Conservation (phyloP, 805 yeast genomes). For the Yarrowia hollandica region DNA sequence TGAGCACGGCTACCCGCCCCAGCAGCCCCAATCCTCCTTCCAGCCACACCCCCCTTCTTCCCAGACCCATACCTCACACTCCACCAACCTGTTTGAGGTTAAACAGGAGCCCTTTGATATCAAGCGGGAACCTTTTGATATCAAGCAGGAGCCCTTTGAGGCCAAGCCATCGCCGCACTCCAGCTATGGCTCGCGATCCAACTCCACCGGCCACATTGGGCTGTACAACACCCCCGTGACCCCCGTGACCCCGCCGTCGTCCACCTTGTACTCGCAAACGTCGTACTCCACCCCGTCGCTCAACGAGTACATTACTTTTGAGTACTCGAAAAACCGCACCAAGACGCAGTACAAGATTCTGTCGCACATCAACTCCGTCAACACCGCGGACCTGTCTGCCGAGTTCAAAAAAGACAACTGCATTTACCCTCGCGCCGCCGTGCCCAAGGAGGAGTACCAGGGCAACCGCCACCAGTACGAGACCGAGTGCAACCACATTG, state of each 20-base stretch:
- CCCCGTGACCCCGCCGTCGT: background rate
- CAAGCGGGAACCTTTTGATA: no score
- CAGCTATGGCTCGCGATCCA: background rate
- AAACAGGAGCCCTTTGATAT: background rate
- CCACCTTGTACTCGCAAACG: background rate
- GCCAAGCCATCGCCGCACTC: background rate
- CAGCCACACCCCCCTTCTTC: no score
- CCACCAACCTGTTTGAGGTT: background rate
- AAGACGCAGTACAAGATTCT: slow-evolving; percentile 40
- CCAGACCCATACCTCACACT: no score
- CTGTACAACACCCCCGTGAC: background rate
- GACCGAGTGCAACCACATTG: slow-evolving; percentile 50
- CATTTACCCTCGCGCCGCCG: slow-evolving; percentile 52
- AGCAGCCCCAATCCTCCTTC: no score
- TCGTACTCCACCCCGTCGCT: slow-evolving; percentile 7
- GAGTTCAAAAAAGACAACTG: slow-evolving; percentile 47
- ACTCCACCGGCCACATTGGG: background rate
- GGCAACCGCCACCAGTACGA: slow-evolving; percentile 52
- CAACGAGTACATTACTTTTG: slow-evolving; percentile 37
- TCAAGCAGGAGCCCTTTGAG: no score
- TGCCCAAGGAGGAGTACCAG: slow-evolving; percentile 45
- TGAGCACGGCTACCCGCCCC: no score
- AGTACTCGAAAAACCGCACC: slow-evolving; percentile 40
- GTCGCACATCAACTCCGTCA: slow-evolving; percentile 41
- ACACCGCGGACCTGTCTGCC: slow-evolving; percentile 35